These are phyloP conservation scores for Fusarium metavorans DNA, from an alignment of 2,329 filamentous ascomycete genomes.

Conservation along the genomic window DNA sequence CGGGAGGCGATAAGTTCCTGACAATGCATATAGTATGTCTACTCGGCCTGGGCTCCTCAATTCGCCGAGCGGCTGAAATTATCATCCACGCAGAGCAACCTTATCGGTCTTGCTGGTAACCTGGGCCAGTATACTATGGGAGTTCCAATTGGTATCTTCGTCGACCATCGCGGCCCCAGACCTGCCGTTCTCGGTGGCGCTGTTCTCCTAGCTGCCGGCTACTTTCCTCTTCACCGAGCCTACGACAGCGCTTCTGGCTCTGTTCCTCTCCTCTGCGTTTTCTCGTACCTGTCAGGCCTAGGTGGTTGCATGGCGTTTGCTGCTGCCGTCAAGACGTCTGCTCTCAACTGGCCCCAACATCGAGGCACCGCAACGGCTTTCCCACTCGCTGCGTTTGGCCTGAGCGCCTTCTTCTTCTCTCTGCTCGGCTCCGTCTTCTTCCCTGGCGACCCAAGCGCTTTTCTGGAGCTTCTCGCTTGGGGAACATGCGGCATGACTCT, in stretches of 20 bases:
- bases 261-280: slow-evolving; percentile 78
- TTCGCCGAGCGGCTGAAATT: slow-evolving; percentile 89
- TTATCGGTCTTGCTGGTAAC: slow-evolving; percentile 88
- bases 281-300: slow-evolving; percentile 85
- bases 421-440: slow-evolving; percentile 81
- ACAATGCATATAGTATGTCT: slow-evolving; percentile 80
- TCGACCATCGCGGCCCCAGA: slow-evolving; percentile 85
- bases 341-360: slow-evolving; percentile 91
- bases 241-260: slow-evolving; percentile 76
- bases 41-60: slow-evolving; percentile 97
- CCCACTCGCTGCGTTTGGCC: slow-evolving; percentile 89
- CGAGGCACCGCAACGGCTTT: slow-evolving; percentile 95
- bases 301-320: slow-evolving; percentile 94
- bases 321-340: slow-evolving; percentile 86
- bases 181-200: slow-evolving; percentile 82
- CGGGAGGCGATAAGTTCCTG: slow-evolving; percentile 4
- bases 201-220: slow-evolving; percentile 79
- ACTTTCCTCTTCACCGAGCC: slow-evolving; percentile 85
- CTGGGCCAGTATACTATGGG: slow-evolving; percentile 94
- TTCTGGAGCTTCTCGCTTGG: slow-evolving; percentile 82
- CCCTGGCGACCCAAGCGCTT: slow-evolving; percentile 83
- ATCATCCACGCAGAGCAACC: slow-evolving; percentile 91
- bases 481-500: slow-evolving; percentile 84
- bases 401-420: slow-evolving; percentile 98
- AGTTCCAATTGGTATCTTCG: slow-evolving; percentile 87